Evolutionary conservation across 164 flowering plant species (phyloP).

Genomic region (Amborella trichopoda): DNA sequence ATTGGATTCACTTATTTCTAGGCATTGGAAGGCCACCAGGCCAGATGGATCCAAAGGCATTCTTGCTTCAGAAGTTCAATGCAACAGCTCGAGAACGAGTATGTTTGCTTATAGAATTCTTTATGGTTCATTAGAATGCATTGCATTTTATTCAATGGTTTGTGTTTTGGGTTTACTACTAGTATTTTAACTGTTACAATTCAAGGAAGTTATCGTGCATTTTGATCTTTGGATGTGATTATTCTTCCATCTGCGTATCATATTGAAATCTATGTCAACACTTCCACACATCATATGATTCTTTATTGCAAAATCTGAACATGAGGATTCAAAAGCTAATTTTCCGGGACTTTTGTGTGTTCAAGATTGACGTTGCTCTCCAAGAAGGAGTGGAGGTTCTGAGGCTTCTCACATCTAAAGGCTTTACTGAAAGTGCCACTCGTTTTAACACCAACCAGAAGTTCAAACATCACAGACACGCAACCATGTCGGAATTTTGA

Average conservation of each 20-base stretch:
- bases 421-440: slow-evolving; percentile 55
- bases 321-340: background rate
- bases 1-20: slow-evolving; percentile 12
- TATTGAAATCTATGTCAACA: background rate
- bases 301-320: background rate
- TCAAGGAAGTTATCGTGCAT: background rate
- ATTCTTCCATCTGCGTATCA: background rate
- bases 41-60: slow-evolving; percentile 98
- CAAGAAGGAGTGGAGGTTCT: slow-evolving; percentile 58
- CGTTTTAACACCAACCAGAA: slow-evolving; percentile 73
- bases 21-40: slow-evolving; percentile 96
- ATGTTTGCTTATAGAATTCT: slow-evolving; percentile 11
- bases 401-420: slow-evolving; percentile 45
- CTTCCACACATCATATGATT: background rate
- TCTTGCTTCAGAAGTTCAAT: slow-evolving; percentile 85
- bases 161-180: background rate
- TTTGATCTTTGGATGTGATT: background rate
- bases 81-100: slow-evolving; percentile 59
- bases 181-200: background rate
- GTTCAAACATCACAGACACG: slow-evolving; percentile 66
- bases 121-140: background rate
- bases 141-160: background rate
- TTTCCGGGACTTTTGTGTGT: background rate
- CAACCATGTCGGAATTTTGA: background rate
- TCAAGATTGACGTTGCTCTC: slow-evolving; percentile 63